Percentiles rank a stretch among this genome's conserved stretches.
These are phyloP conservation scores for Colletotrichum tofieldiae DNA, from an alignment of 2,329 filamentous ascomycete species.

Conservation along the genomic window DNA sequence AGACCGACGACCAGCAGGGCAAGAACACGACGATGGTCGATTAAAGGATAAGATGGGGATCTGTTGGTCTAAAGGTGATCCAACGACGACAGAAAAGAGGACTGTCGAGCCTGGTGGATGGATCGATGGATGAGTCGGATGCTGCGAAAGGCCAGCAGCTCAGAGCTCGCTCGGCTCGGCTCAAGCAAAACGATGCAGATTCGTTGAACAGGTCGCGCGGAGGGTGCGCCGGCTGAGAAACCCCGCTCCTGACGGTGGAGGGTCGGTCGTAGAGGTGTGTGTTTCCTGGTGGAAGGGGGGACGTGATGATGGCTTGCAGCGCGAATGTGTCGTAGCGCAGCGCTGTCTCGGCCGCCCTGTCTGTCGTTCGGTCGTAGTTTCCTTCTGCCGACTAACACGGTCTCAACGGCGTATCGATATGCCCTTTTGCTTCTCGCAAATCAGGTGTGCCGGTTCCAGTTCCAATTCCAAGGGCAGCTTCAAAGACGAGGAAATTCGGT, in stretches of 20 bases:
- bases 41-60: not conserved
- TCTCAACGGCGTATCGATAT: conserved; percentile 11
- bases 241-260: conserved; percentile 28
- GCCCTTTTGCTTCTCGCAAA: not conserved
- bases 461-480: not conserved
- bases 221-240: conserved; percentile 29
- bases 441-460: not conserved
- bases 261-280: conserved; percentile 24
- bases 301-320: conserved; percentile 31
- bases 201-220: conserved; percentile 29
- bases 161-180: conserved; percentile 3
- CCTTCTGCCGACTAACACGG: not conserved
- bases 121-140: not conserved
- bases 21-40: not conserved
- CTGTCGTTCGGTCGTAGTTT: conserved; percentile 14
- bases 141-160: conserved; percentile 3
- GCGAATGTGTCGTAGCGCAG: conserved; percentile 14
- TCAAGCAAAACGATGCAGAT: conserved; percentile 25
- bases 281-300: not conserved
- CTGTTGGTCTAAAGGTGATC: conserved; percentile 3
- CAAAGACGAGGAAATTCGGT: not conserved
- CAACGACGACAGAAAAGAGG: conserved; percentile 5
- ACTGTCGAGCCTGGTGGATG: conserved; percentile 7
- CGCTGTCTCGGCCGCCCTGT: conserved; percentile 26
- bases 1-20: not conserved